Evolutionary conservation across 106 monocot species (phyloP), one percentile per base, ranked within the genome.

Genomic region (Apostasia ramifera): DNA sequence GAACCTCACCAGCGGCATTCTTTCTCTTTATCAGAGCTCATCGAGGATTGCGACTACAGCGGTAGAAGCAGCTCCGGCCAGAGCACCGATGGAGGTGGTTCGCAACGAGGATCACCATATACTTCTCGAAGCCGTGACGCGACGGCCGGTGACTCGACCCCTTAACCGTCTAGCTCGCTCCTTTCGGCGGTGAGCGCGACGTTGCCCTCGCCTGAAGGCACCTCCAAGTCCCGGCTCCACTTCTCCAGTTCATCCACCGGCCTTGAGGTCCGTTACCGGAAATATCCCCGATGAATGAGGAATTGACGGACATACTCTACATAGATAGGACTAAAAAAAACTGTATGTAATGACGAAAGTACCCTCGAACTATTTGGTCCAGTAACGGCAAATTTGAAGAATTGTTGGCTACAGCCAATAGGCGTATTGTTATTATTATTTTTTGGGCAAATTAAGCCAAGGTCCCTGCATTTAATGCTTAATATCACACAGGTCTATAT

Each of bases 1-100:
- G 44, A 73, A 70, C 2, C 81, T 71, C 48, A 79, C 76, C 47
- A 86, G 71, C 47, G 85, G 85, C 85, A 86, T 86, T 55, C 68
- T 67, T 53, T 43, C 67, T 1, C 39, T 6, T 42, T 15, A 1
- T 12, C 10, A 12, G 9, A 1, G 43, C 38, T 47, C n/a, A 57
- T 51, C 7, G n/a, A 4, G 50, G 13, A 44, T 39, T 6, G 39
- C 9, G 45, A n/a, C 59, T 39, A 3, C 40, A 13, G 41, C 38
- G 37, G 6, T 10, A 13, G 40, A 44, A 2, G 15, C 10, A 48
- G 10, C 47, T 47, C 47, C 39, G 55, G 1, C 38, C 26, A 3
- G 55, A 66, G 66, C 47, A 45, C 52, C 14, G 40, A 60, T 65
- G 65, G 7, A 14, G 3, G 43, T 0, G 48, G 43, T 44, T 11